phyloP scores from a whole-genome alignment of 208 protist genomes.

The Leishmania arabica region DNA sequence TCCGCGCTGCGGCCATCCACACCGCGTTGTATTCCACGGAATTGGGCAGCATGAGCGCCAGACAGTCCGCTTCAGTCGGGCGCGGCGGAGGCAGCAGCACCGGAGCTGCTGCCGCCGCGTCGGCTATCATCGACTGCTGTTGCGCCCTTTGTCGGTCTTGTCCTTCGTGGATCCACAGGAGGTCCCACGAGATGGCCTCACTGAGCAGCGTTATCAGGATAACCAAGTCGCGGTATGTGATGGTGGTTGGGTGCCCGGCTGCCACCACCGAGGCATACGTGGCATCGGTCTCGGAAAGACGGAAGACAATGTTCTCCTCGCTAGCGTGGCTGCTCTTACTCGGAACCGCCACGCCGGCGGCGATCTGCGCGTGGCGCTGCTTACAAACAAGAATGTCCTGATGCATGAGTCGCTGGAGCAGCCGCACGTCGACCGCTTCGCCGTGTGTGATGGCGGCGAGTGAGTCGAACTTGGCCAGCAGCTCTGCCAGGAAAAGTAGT shows the following conservation, averaged over 20 bases:
- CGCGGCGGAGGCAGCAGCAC: neutral
- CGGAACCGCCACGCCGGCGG: neutral
- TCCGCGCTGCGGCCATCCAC: slow-evolving; percentile 44
- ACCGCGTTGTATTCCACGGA: slow-evolving; percentile 61
- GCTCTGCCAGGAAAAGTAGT: slow-evolving; percentile 18
- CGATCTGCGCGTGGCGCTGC: slow-evolving; percentile 23
- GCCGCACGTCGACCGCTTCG: slow-evolving; percentile 42
- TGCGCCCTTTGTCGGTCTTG: slow-evolving; percentile 2
- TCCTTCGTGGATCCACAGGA: slow-evolving; percentile 33
- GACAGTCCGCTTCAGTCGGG: slow-evolving; percentile 25
- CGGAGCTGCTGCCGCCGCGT: neutral
- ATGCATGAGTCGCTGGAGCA: slow-evolving; percentile 33
- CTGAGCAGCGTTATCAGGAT: slow-evolving; percentile 40
- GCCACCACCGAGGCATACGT: slow-evolving; percentile 13
- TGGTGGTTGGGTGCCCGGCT: slow-evolving; percentile 18
- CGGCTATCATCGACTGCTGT: neutral
- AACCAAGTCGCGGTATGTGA: slow-evolving; percentile 54
- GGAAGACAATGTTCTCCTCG: slow-evolving; percentile 29
- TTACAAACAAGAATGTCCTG: slow-evolving; percentile 34
- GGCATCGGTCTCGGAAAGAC: slow-evolving; percentile 28
- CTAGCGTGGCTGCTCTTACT: neutral
- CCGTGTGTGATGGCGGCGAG: slow-evolving; percentile 50
- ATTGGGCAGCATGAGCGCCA: slow-evolving; percentile 66
- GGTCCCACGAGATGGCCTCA: slow-evolving; percentile 55
- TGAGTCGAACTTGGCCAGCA: slow-evolving; percentile 37